phyloP scores from a whole-genome alignment of 106 monocot genomes.

The Dioscorea zingiberensis region DNA sequence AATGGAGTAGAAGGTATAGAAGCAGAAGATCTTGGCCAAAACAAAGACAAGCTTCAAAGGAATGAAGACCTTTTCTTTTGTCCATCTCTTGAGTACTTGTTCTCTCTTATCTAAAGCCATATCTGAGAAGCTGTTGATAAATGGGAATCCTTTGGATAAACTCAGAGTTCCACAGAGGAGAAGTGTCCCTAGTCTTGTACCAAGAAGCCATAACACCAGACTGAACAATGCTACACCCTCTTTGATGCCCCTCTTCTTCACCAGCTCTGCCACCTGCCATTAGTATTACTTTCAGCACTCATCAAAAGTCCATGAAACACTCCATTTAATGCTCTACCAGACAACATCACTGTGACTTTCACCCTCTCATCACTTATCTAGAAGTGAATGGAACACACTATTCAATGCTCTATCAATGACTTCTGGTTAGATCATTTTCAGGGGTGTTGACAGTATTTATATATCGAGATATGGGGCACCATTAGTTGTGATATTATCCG shows the following conservation, averaged over 20 bases:
- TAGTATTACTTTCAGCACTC: too few species aligned
- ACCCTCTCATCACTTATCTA: too few species aligned
- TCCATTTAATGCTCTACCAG: too few species aligned
- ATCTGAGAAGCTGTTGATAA: slow-evolving; percentile 55
- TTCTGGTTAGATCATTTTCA: too few species aligned
- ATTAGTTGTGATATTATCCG: too few species aligned
- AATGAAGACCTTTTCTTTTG: slow-evolving; percentile 25
- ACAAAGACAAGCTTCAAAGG: slow-evolving; percentile 54
- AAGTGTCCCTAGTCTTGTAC: slow-evolving; percentile 73
- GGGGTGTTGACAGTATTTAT: too few species aligned
- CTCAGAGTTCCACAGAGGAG: slow-evolving; percentile 59
- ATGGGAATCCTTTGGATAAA: slow-evolving; percentile 49
- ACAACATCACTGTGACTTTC: too few species aligned
- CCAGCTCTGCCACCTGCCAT: background rate
- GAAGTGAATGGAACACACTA: too few species aligned
- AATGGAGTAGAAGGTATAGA: slow-evolving; percentile 59
- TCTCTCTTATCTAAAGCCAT: slow-evolving; percentile 61
- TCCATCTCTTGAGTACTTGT: slow-evolving; percentile 59
- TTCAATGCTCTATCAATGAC: too few species aligned
- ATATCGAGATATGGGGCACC: too few species aligned
- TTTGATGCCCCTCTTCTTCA: background rate
- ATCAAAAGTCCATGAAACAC: too few species aligned
- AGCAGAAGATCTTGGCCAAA: slow-evolving; percentile 44
- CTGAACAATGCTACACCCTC: background rate
- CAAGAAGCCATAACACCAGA: background rate